Evolutionary conservation across 805 yeast genomes (phyloP).

Genomic region (Starmerella powellii): DNA sequence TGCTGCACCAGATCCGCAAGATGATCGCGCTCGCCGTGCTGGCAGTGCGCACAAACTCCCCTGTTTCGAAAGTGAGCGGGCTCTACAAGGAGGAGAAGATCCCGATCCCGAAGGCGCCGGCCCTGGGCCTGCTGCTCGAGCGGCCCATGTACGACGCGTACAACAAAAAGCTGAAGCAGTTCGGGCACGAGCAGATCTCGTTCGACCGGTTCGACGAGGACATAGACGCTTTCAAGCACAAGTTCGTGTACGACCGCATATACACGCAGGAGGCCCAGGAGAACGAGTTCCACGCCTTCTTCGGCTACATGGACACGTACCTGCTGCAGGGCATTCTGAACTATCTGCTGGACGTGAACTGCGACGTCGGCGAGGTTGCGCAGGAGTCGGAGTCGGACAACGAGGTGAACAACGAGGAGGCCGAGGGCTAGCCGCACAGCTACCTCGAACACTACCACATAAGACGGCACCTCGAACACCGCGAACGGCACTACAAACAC

Average conservation of each 20-base stretch:
- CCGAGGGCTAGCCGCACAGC: slow-evolving; percentile 2
- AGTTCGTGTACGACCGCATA: slow-evolving; percentile 81
- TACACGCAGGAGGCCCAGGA: slow-evolving; percentile 82
- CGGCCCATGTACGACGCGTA: slow-evolving; percentile 84
- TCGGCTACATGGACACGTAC: slow-evolving; percentile 77
- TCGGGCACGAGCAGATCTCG: slow-evolving; percentile 66
- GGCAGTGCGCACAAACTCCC: slow-evolving; percentile 76
- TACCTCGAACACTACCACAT: too few species aligned
- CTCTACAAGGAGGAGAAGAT: slow-evolving; percentile 65
- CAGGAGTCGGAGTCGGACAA: slow-evolving; percentile 28
- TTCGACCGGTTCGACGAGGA: slow-evolving; percentile 53
- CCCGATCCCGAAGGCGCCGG: slow-evolving; percentile 95
- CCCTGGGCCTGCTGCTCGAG: slow-evolving; percentile 79
- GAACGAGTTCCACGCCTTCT: slow-evolving; percentile 80
- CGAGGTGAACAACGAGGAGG: slow-evolving; percentile 13
- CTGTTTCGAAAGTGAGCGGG: slow-evolving; percentile 58
- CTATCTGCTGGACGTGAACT: slow-evolving; percentile 33
- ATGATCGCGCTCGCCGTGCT: slow-evolving; percentile 94
- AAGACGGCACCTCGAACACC: too few species aligned
- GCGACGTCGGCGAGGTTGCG: slow-evolving; percentile 24
- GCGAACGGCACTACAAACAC: too few species aligned
- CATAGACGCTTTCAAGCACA: slow-evolving; percentile 78
- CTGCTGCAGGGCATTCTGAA: slow-evolving; percentile 53
- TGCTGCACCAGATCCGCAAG: slow-evolving; percentile 95
- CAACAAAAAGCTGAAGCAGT: slow-evolving; percentile 54